Conservation (phyloP, 2,329 filamentous ascomycete genomes). For the Fusarium poae region DNA sequence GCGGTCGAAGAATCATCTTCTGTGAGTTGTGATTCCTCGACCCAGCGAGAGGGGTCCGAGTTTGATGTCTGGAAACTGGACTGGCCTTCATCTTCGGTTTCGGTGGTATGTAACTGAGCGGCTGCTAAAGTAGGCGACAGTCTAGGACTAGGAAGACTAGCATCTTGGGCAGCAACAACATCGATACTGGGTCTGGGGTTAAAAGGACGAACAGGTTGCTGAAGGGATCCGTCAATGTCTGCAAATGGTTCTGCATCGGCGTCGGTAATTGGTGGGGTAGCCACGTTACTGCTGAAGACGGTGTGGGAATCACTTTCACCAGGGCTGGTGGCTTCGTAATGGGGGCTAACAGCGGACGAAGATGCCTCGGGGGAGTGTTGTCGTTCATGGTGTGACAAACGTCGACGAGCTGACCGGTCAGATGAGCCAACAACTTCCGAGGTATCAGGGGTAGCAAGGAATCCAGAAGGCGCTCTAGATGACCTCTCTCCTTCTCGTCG, state of each 20-base stretch:
- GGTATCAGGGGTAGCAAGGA: constrained; percentile 70
- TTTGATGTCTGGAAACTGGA: constrained; percentile 52
- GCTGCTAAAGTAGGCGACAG: constrained; percentile 91
- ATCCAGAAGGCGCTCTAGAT: constrained; percentile 46
- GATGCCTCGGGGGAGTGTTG: constrained; percentile 61
- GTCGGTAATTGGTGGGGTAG: constrained; percentile 82
- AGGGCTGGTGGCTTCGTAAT: constrained; percentile 65
- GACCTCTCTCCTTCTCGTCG: constrained; percentile 48
- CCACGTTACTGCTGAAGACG: constrained; percentile 72
- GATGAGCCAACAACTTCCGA: constrained; percentile 58
- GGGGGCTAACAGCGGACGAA: constrained; percentile 53
- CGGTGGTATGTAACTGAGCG: constrained; percentile 64
- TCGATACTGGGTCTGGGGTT: constrained; percentile 70
- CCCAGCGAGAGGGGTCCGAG: constrained; percentile 52
- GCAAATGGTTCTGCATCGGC: constrained; percentile 74
- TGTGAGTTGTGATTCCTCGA: constrained; percentile 59
- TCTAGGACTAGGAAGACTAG: constrained; percentile 93
- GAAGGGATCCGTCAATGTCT: constrained; percentile 64
- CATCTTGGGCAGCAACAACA: constrained; percentile 82
- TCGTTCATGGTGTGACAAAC: constrained; percentile 59
- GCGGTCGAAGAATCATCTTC: constrained; percentile 50
- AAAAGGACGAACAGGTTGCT: constrained; percentile 60
- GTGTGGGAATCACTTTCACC: constrained; percentile 69
- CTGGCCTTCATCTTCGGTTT: constrained; percentile 57
- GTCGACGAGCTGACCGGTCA: constrained; percentile 57